Conservation (phyloP, 495 filamentous ascomycete genomes). For the Evernia prunastri region DNA sequence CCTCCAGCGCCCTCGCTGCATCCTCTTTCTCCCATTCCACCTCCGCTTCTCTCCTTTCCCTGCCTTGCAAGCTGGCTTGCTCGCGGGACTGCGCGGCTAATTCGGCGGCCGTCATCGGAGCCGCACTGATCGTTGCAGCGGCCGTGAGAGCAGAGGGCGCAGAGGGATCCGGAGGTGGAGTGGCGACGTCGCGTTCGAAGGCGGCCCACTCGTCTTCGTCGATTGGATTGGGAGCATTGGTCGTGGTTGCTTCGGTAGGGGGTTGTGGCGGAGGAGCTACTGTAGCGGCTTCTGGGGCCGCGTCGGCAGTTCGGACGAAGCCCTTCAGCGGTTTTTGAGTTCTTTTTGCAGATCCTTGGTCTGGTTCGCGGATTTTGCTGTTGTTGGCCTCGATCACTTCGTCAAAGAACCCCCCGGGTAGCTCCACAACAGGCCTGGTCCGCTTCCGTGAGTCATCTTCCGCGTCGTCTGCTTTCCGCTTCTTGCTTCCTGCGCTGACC, state of each 20-base stretch:
- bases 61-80: conserved; percentile 46
- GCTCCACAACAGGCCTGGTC: conserved; percentile 31
- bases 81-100: conserved; percentile 58
- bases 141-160: conserved; percentile 33
- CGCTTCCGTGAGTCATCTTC: conserved; percentile 45
- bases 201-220: conserved; percentile 87
- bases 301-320: not conserved
- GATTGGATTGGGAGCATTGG: conserved; percentile 35
- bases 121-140: conserved; percentile 62
- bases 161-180: conserved; percentile 38
- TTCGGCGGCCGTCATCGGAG: conserved; percentile 62
- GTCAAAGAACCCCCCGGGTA: conserved; percentile 26
- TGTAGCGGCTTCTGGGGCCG: not conserved
- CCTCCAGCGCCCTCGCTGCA: conserved; percentile 68
- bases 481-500: conserved; percentile 40
- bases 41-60: conserved; percentile 53
- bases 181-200: conserved; percentile 79
- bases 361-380: not conserved
- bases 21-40: conserved; percentile 82
- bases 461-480: conserved; percentile 49
- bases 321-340: not conserved
- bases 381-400: conserved; percentile 20
- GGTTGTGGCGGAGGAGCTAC: conserved; percentile 23
- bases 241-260: too few relatives aligned
- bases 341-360: not conserved